These are phyloP conservation scores for Helotiales sp. DNA, from an alignment of 2,329 filamentous ascomycete genomes.

Conservation along the genomic window DNA sequence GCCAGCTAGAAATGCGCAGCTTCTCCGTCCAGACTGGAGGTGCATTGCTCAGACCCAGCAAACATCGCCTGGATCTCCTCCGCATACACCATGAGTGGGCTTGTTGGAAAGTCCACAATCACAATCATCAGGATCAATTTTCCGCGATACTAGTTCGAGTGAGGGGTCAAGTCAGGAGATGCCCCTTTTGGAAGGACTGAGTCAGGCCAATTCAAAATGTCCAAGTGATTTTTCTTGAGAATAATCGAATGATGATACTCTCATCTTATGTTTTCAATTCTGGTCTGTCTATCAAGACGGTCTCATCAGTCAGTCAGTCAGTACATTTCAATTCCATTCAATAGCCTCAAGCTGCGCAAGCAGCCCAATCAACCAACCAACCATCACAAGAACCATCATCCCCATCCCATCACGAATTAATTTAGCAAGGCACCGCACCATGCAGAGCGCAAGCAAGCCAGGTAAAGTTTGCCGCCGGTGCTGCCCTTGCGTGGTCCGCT, in stretches of 20 bases:
- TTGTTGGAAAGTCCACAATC: neutral
- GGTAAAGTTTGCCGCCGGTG: constrained; percentile 1
- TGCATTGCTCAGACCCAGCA: constrained; percentile 12
- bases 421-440: constrained; percentile 2
- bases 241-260: too few species aligned
- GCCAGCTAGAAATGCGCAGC: neutral
- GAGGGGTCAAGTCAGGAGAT: constrained; percentile 5
- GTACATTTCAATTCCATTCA: neutral
- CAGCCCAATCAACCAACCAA: neutral
- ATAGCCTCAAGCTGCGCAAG: neutral
- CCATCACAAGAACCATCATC: neutral
- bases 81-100: constrained; percentile 5
- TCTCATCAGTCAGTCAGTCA: neutral
- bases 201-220: neutral
- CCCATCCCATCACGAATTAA: constrained; percentile 1
- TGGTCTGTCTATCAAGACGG: too few species aligned
- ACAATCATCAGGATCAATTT: neutral
- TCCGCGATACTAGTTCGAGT: neutral
- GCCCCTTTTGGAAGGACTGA: constrained; percentile 5
- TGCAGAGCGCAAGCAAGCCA: neutral
- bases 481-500: neutral
- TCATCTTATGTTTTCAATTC: too few species aligned
- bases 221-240: neutral
- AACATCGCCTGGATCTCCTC: constrained; percentile 10
- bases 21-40: neutral